These are phyloP conservation scores for Echinosophora koreensis DNA, from an alignment of 306 rosid genomes.

Conservation along the genomic window DNA sequence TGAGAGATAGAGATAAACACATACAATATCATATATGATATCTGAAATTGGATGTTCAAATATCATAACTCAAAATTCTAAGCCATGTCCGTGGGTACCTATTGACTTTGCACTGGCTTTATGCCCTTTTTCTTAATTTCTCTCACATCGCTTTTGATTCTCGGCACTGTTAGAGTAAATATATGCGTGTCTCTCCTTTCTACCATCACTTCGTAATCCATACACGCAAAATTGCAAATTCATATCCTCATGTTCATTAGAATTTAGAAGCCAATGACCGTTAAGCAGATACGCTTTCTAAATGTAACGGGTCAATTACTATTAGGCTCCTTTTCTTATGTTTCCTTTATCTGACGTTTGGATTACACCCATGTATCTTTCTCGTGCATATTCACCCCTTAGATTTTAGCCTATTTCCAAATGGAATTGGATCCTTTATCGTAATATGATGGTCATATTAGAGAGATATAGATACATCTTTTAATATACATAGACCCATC, in stretches of 20 bases:
- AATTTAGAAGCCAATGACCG: not conserved
- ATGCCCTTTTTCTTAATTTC: not conserved
- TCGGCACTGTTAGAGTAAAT: not conserved
- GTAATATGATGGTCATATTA: no score
- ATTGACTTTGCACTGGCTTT: slow-evolving; percentile 11
- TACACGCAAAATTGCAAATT: not conserved
- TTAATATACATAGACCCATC: no score
- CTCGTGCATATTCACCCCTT: no score
- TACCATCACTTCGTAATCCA: no score
- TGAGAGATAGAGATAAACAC: no score
- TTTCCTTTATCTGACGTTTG: not conserved
- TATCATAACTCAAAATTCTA: not conserved
- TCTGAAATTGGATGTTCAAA: no score
- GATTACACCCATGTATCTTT: slow-evolving; percentile 1
- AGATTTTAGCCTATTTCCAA: no score
- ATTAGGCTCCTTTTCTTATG: not conserved
- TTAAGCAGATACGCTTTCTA: not conserved
- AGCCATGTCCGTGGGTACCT: not conserved
- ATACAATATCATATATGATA: no score
- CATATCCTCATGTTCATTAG: not conserved
- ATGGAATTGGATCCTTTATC: no score
- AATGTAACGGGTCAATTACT: not conserved
- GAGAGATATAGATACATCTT: no score
- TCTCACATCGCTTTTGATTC: not conserved
- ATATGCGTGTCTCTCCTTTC: not conserved